Evolutionary conservation across 768 basidiomycete genomes (phyloP).

Genomic region (Termitomyces sp.): DNA sequence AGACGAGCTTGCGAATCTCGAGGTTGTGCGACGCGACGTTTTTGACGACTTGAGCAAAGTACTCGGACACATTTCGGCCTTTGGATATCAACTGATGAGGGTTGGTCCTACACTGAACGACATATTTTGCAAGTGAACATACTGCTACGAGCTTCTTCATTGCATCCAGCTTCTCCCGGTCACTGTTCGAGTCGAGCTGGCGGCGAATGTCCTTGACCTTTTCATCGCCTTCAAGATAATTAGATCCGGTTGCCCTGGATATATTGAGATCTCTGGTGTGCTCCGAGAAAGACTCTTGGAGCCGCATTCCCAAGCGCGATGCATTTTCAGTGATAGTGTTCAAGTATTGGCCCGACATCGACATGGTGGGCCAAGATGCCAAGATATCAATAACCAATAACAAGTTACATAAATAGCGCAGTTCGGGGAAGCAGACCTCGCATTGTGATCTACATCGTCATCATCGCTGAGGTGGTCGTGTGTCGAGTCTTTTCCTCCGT

Average conservation of each 20-base stretch:
- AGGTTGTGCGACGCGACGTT: conserved; percentile 91
- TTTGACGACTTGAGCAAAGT: conserved; percentile 97
- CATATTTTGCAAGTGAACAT: conserved; percentile 23
- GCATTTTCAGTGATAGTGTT: conserved; percentile 75
- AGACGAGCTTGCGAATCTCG: conserved; percentile 94
- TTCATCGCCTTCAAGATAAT: conserved; percentile 75
- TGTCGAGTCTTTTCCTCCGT: too few relatives aligned
- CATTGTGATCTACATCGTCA: too few relatives aligned
- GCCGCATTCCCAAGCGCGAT: conserved; percentile 71
- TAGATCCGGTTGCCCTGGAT: conserved; percentile 45
- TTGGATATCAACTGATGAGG: conserved; percentile 81
- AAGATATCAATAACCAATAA: not conserved
- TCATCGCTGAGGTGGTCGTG: too few relatives aligned
- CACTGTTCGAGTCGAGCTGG: conserved; percentile 84
- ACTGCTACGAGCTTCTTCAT: conserved; percentile 95
- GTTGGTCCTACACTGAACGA: not conserved
- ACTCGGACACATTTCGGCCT: conserved; percentile 83
- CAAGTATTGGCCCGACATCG: conserved; percentile 42
- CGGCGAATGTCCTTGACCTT: conserved; percentile 76
- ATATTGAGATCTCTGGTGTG: conserved; percentile 69
- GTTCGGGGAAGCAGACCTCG: too few relatives aligned
- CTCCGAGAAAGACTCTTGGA: conserved; percentile 80
- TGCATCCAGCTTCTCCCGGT: conserved; percentile 89
- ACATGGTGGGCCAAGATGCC: not conserved
- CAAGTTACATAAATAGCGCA: not conserved